Base-by-base conservation (phyloP, 1,139 yeast species). In the Taphrina communis region DNA sequence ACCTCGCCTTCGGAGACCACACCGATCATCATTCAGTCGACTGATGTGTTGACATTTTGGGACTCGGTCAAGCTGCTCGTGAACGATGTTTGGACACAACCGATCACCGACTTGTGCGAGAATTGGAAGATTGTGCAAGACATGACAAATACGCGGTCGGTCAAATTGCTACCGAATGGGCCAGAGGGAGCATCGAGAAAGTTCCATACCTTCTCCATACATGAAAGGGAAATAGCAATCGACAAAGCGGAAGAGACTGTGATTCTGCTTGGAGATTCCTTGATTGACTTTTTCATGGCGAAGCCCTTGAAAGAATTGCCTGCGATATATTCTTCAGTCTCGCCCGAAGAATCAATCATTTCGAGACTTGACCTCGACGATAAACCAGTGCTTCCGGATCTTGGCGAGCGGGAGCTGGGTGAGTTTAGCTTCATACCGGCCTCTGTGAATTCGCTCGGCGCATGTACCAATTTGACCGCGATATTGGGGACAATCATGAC, bases 391-490 rank as follows among this genome's bases (percentile, higher is more conserved):
- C 68, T 58, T 9, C 57, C 57, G 12, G 55, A 53, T n/a, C 21
- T 46, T 2, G 55, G 46, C 2, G 61, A 53, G 2, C n/a, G 21
- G 25, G 52, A 42, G 12, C 41, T 42, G 14, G 58, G 57, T 2
- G 67, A 65, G 35, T 55, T 58, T 35, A 44, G 87, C 1, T 87
- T 86, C 73, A 75, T 86, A 38, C 91, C 92, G 1, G 87, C 87
- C 0, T 79, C 80, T 69, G 81, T 90, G 0, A 88, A 87, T 73
- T 83, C 88, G 8, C 77, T 88, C 41, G 82, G 89, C 63, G 81
- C 88, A 1, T 77, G 83, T 21, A 80, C 83, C 71, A 85, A 83
- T 72, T 74, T 85, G 46, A 80, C 83, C 59, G 75, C 79, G 70
- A 77, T 85, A 60, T 75, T 81, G 60, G 78, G 79, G 63, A 74